Conservation (phyloP, 495 filamentous ascomycete species). For the Tirmania nivea region DNA sequence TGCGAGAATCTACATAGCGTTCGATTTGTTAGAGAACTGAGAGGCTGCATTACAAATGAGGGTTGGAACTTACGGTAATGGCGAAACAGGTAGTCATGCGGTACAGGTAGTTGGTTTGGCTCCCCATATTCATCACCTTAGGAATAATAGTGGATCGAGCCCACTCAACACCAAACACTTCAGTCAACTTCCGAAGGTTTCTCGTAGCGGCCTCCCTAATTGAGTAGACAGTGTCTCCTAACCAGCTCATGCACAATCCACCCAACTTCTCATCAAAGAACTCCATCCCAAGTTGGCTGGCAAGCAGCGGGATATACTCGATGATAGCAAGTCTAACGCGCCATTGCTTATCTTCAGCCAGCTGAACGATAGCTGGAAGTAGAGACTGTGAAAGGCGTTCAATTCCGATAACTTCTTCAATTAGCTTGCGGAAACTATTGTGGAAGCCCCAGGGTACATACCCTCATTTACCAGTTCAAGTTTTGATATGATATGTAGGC, state of each 20-base stretch:
- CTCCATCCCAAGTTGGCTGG: conserved; percentile 82
- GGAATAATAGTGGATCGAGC: conserved; percentile 93
- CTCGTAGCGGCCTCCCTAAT: conserved; percentile 93
- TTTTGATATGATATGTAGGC: conserved; percentile 96
- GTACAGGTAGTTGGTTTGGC: conserved; percentile 95
- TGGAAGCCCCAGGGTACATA: conserved; percentile 20
- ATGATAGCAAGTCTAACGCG: conserved; percentile 94
- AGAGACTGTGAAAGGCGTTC: conserved; percentile 90
- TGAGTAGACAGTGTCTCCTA: conserved; percentile 97
- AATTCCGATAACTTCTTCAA: conserved; percentile 66
- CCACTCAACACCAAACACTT: conserved; percentile 96
- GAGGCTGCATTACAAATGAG: background rate
- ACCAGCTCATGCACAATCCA: conserved; percentile 92
- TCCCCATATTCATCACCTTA: conserved; percentile 94
- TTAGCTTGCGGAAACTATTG: conserved; percentile 5
- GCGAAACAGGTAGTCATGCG: conserved; percentile 98
- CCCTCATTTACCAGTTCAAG: conserved; percentile 93
- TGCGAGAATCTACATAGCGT: conserved; percentile 54
- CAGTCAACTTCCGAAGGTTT: conserved; percentile 92
- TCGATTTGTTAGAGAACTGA: conserved; percentile 9
- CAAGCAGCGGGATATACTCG: conserved; percentile 93
- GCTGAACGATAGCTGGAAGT: conserved; percentile 89
- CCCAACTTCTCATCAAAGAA: conserved; percentile 98
- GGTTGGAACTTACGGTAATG: conserved; percentile 57
- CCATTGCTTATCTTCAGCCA: conserved; percentile 99